Evolutionary conservation across 345 rosid species (phyloP), one percentile per base, ranked within the genome.

Genomic region (Cardamine occulta): DNA sequence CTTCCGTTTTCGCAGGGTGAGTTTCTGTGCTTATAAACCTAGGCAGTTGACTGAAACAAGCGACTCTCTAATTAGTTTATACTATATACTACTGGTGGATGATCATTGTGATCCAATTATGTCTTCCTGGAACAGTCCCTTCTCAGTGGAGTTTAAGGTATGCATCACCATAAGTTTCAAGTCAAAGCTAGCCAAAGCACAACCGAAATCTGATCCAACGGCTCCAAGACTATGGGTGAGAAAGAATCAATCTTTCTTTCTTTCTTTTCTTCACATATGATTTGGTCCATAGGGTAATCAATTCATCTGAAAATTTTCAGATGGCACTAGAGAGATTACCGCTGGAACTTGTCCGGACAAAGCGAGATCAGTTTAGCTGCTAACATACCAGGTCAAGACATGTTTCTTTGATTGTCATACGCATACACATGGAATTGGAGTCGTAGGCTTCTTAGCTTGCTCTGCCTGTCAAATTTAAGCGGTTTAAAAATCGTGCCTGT

Each of bases 171-270:
- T 94, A 77, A 85, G 59, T 78, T 94, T 94, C 65, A 82, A 79
- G 74, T 89, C 96, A 3, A 89, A 90, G 51, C 63, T 87, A 40
- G 82, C 88, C 48, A 87, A 85, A 80, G 82, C 82, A 81, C 87
- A 90, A 51, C 62, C 82, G 7, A 94, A 86, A 76, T 81, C 91
- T 24, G 96, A 91, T 80, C 96, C 98, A 40, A 86, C 84, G 66
- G 83, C 88, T 75, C 98, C 98, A 40, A 85, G 98, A 81, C 81
- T 94, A 5, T 94, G 98, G 98, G 97, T 94, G 77, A 79, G 86
- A 42, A 53, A 40, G 2, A 56, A 74, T 65, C 19, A 7, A 57
- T 49, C 54, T 8, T 31, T 51, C 7, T 10, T 37, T 3, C 26
- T 57, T 2, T 21, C 13, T 31, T 56, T 42, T 39, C 64, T 31